Conservation (phyloP, 2,329 filamentous ascomycete genomes). For the Fusarium haematococcum region DNA sequence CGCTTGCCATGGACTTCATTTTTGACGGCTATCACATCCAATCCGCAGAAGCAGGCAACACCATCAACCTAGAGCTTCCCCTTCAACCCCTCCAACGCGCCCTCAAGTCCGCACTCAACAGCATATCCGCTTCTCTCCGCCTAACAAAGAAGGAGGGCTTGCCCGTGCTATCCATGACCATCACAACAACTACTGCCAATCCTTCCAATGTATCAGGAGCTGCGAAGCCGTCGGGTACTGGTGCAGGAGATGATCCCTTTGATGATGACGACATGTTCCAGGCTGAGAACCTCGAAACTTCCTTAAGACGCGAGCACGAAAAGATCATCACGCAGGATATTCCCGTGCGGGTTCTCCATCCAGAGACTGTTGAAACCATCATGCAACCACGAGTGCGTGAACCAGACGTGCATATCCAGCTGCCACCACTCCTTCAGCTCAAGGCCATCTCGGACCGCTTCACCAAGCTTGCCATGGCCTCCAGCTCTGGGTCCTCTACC, state of each 20-base stretch:
- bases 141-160: conserved; percentile 93
- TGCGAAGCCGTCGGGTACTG: conserved; percentile 43
- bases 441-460: conserved; percentile 97
- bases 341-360: conserved; percentile 89
- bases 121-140: conserved; percentile 83
- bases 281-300: conserved; percentile 66
- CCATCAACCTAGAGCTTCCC: conserved; percentile 96
- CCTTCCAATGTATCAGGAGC: conserved; percentile 50
- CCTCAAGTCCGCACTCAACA: conserved; percentile 87
- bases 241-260: conserved; percentile 52
- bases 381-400: conserved; percentile 92
- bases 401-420: conserved; percentile 92
- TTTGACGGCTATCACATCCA: conserved; percentile 89
- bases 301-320: conserved; percentile 78
- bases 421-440: conserved; percentile 87
- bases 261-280: conserved; percentile 60
- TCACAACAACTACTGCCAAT: conserved; percentile 76
- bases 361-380: conserved; percentile 87
- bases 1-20: conserved; percentile 80
- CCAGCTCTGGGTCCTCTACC: conserved; percentile 53
- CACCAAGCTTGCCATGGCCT: conserved; percentile 80
- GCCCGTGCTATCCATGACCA: conserved; percentile 89
- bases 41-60: conserved; percentile 83
- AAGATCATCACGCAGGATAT: conserved; percentile 96
- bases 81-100: conserved; percentile 89